phyloP scores from a whole-genome alignment of 768 basidiomycete genomes.

The Leccinum disarticulatum region DNA sequence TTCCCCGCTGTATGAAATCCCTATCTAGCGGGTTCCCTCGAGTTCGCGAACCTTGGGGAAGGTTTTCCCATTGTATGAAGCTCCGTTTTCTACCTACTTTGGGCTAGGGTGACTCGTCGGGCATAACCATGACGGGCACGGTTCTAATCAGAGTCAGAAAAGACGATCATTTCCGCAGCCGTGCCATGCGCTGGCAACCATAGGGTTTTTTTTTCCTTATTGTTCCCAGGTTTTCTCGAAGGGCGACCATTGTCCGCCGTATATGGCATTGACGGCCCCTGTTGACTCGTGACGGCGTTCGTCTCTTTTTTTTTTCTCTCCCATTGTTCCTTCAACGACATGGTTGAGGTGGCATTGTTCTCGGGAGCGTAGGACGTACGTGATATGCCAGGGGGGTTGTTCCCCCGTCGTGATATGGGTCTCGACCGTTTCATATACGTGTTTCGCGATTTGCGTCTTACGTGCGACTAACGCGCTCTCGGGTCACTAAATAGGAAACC shows the following conservation, averaged over 20 bases:
- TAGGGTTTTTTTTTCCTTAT: slow-evolving; percentile 8
- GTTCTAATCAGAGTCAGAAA: slow-evolving; percentile 4
- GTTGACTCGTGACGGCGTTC: not conserved
- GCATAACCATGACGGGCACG: not conserved
- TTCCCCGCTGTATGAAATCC: slow-evolving; percentile 3
- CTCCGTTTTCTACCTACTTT: not conserved
- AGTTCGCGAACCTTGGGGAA: not conserved
- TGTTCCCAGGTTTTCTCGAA: slow-evolving; percentile 8
- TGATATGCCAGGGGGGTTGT: not conserved
- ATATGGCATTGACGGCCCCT: slow-evolving; percentile 15
- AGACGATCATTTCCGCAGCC: slow-evolving; percentile 14
- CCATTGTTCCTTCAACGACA: slow-evolving; percentile 11
- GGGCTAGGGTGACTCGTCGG: slow-evolving; percentile 1
- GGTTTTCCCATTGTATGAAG: not conserved
- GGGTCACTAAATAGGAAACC: slow-evolving; percentile 33
- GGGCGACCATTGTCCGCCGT: slow-evolving; percentile 22
- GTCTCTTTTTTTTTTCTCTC: not conserved
- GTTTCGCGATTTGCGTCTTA: slow-evolving; percentile 7
- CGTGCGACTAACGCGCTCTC: slow-evolving; percentile 11
- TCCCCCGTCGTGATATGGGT: not conserved
- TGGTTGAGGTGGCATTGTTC: slow-evolving; percentile 16
- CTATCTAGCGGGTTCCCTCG: slow-evolving; percentile 5
- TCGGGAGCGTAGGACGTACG: slow-evolving; percentile 5
- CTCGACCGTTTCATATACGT: slow-evolving; percentile 2
- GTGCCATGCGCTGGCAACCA: not conserved